Percentiles rank a stretch among this genome's conserved stretches.
Conservation (phyloP, 768 basidiomycete species). For the Pleurotus tuber-regium region DNA sequence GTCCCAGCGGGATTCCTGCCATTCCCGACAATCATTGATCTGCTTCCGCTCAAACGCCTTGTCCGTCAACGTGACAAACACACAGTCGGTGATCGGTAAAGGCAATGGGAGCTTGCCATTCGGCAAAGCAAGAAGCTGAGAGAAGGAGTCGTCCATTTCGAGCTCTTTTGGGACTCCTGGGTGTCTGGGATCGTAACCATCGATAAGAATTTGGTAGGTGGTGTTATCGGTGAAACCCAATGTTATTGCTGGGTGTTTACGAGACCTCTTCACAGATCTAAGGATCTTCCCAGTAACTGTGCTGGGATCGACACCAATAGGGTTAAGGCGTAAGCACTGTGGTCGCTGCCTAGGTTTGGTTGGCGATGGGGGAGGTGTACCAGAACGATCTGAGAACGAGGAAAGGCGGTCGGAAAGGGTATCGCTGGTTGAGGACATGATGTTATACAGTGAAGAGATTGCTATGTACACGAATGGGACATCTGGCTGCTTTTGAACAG, state of each 20-base stretch:
- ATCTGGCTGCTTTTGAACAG: not conserved
- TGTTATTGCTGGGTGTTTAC: constrained; percentile 44
- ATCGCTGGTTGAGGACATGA: constrained; percentile 1
- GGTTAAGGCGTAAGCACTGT: constrained; percentile 29
- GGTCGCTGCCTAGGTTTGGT: constrained; percentile 30
- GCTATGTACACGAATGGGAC: not conserved
- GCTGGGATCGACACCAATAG: constrained; percentile 20
- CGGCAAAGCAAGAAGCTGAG: constrained; percentile 27
- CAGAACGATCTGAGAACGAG: constrained; percentile 9
- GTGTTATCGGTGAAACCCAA: constrained; percentile 44
- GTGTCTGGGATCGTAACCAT: constrained; percentile 57
- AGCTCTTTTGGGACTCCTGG: constrained; percentile 58
- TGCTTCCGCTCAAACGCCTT: constrained; percentile 49
- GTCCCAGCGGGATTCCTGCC: constrained; percentile 34
- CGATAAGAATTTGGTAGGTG: constrained; percentile 51
- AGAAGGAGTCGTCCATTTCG: constrained; percentile 49
- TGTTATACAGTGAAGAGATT: not conserved
- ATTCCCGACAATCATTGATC: constrained; percentile 26
- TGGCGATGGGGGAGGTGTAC: constrained; percentile 16
- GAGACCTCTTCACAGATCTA: constrained; percentile 36
- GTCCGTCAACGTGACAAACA: constrained; percentile 53
- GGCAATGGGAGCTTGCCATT: constrained; percentile 28
- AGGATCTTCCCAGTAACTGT: constrained; percentile 44
- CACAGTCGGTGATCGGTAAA: constrained; percentile 50
- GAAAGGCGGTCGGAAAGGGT: not conserved